Percentiles rank a stretch among this genome's conserved stretches.
These are phyloP conservation scores for Zelonia costaricensis DNA, from an alignment of 208 protist species.

Conservation along the genomic window DNA sequence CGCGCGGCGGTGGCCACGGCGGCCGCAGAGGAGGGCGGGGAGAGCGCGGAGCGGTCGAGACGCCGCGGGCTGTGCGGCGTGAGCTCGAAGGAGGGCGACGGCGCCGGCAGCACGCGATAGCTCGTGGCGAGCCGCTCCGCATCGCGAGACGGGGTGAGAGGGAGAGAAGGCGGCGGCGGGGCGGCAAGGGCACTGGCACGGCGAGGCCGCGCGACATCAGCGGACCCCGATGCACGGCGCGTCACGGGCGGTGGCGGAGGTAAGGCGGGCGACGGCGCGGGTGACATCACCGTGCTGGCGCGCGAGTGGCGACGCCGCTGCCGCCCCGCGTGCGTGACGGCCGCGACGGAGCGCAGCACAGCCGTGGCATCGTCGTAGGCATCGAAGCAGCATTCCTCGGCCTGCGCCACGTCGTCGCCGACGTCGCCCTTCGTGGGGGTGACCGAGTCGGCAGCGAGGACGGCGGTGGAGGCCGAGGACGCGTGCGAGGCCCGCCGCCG, in stretches of 20 bases:
- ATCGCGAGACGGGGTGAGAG: neutral
- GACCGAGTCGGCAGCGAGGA: neutral
- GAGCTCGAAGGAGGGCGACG: constrained; percentile 4
- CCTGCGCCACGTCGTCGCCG: neutral
- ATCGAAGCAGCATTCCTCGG: constrained; percentile 16
- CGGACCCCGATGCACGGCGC: no score
- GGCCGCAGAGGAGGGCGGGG: no score
- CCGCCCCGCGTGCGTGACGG: neutral
- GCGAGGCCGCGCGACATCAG: no score
- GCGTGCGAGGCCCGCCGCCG: neutral
- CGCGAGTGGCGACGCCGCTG: neutral
- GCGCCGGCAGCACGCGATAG: constrained; percentile 1
- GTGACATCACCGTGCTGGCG: no score
- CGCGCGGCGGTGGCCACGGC: no score
- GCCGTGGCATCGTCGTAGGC: neutral
- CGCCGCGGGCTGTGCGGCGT: neutral
- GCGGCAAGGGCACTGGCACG: no score
- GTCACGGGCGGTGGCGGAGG: no score
- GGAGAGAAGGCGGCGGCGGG: neutral
- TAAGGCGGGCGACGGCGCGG: no score
- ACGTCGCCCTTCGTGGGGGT: neutral
- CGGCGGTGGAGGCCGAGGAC: neutral
- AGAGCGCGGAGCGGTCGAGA: neutral
- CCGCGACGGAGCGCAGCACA: constrained; percentile 1
- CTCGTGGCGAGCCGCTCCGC: neutral